Conservation (phyloP, 345 rosid genomes). For the Lumnitzera littorea region DNA sequence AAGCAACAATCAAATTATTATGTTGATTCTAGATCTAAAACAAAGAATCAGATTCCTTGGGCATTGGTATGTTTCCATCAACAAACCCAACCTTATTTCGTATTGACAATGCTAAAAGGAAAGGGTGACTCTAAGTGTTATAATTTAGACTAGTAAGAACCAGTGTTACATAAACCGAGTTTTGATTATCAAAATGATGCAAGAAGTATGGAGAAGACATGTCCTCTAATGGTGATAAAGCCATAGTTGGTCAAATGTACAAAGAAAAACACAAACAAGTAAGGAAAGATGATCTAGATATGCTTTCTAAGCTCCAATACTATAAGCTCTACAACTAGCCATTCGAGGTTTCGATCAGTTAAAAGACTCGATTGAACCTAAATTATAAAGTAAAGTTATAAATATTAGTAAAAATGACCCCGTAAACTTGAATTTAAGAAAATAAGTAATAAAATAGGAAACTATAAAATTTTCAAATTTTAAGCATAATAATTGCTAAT, state of each 20-base stretch:
- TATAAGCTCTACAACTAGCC: too few relatives aligned
- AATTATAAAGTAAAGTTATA: too few relatives aligned
- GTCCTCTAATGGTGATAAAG: background rate
- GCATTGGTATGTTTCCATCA: background rate
- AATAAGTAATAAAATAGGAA: too few relatives aligned
- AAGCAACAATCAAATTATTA: background rate
- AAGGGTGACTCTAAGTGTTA: background rate
- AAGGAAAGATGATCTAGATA: too few relatives aligned
- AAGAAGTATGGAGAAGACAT: background rate
- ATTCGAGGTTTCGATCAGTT: too few relatives aligned
- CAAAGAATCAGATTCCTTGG: background rate
- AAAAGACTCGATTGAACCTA: too few relatives aligned
- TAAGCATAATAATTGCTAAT: too few relatives aligned
- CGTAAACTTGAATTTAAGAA: too few relatives aligned
- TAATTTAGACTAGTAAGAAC: background rate
- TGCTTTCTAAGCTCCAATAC: too few relatives aligned
- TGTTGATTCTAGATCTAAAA: background rate
- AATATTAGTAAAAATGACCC: too few relatives aligned
- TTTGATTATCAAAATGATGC: background rate
- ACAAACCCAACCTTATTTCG: background rate
- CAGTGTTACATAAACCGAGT: background rate
- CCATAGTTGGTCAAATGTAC: background rate
- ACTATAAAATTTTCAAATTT: too few relatives aligned
- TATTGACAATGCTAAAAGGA: background rate
- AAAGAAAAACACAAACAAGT: too few relatives aligned